Conservation (phyloP, 176 grass and related monocot species). For the Saccharum officinarum region DNA sequence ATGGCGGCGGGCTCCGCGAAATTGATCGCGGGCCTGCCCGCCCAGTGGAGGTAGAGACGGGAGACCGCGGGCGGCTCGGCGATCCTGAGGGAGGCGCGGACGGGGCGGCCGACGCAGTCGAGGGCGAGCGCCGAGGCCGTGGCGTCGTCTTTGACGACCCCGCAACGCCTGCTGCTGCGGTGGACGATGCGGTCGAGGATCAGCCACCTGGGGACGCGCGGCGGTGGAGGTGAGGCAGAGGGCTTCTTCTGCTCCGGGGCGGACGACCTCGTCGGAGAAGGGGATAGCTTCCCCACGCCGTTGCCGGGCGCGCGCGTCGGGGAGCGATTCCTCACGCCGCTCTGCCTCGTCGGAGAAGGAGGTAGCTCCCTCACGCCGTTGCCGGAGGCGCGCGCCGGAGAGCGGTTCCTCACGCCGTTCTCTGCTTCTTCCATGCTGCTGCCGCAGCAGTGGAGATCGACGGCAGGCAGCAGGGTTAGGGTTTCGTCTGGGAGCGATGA, state of each 20-base stretch:
- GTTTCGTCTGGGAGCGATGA: too few relatives aligned
- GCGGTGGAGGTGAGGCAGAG: neutral
- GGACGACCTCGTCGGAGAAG: neutral
- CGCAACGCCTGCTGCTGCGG: neutral
- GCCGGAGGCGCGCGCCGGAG: too few relatives aligned
- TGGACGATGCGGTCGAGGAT: neutral
- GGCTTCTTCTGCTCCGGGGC: neutral
- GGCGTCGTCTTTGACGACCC: neutral
- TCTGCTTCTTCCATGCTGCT: too few relatives aligned
- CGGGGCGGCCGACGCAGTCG: neutral
- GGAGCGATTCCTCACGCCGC: neutral
- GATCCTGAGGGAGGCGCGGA: constrained; percentile 6
- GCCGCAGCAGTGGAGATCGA: neutral
- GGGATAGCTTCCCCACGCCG: neutral
- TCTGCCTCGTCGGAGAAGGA: too few relatives aligned
- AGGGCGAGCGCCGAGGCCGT: neutral
- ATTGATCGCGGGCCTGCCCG: too few relatives aligned
- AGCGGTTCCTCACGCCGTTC: neutral
- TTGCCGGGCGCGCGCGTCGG: neutral
- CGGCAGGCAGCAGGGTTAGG: too few relatives aligned
- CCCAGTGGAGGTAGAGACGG: constrained; percentile 11
- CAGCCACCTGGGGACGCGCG: neutral
- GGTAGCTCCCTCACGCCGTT: neutral
- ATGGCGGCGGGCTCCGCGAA: too few relatives aligned
- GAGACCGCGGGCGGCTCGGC: constrained; percentile 3